Evolutionary conservation across 129 eudicot species (phyloP).

Genomic region (Escallonia herrerae): DNA sequence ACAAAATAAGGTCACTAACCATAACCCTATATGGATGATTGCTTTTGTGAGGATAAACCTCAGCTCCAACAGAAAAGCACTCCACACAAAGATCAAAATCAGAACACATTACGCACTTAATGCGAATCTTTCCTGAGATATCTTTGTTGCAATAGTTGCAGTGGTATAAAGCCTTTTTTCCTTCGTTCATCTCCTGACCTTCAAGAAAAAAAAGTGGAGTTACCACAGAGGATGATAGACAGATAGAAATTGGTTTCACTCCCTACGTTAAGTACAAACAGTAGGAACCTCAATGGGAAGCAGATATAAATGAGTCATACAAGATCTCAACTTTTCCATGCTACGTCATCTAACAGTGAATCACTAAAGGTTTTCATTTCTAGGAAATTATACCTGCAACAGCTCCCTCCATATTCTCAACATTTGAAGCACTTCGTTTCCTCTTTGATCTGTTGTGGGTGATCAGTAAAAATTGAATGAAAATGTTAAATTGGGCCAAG

Average conservation of each 20-base stretch:
- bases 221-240: not conserved
- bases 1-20: conserved; percentile 39
- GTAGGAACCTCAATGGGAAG: no score
- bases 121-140: conserved; percentile 82
- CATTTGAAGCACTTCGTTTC: conserved; percentile 60
- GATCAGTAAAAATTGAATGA: not conserved
- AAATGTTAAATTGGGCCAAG: conserved; percentile 4
- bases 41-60: conserved; percentile 91
- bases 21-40: conserved; percentile 89
- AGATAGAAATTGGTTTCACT: not conserved
- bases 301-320: no score
- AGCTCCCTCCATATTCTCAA: conserved; percentile 66
- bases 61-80: conserved; percentile 98
- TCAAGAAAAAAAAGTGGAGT: conserved; percentile 8
- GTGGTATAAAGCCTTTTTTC: conserved; percentile 83
- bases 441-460: conserved; percentile 68
- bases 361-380: no score
- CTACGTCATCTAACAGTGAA: no score
- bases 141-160: conserved; percentile 98
- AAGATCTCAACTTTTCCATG: no score
- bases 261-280: no score
- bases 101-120: conserved; percentile 80
- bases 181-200: conserved; percentile 68
- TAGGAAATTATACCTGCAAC: conserved; percentile 48
- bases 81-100: conserved; percentile 96